phyloP scores from a whole-genome alignment of 2,329 filamentous ascomycete species.

The Rutstroemia sp. region DNA sequence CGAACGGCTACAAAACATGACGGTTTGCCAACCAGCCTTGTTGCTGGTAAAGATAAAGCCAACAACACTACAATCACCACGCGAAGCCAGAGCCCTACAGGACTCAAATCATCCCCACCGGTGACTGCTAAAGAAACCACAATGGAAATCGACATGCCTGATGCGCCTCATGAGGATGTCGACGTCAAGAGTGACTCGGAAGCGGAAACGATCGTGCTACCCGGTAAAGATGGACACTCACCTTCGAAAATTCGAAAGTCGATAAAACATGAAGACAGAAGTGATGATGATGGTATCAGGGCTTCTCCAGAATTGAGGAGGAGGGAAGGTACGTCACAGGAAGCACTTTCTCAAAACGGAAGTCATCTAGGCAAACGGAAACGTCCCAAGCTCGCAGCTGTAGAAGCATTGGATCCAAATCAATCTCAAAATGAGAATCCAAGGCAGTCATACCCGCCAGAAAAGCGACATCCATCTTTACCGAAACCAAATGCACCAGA shows the following conservation, averaged over 20 bases:
- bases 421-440: constrained; percentile 2
- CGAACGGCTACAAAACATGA: constrained; percentile 16
- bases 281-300: constrained; percentile 42
- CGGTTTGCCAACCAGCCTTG: constrained; percentile 16
- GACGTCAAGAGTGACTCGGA: constrained; percentile 56
- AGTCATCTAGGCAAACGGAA: constrained; percentile 41
- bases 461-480: constrained; percentile 25
- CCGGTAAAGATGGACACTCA: constrained; percentile 57
- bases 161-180: constrained; percentile 14
- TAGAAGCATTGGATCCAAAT: neutral
- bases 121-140: constrained; percentile 12
- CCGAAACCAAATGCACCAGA: constrained; percentile 42
- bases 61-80: constrained; percentile 13
- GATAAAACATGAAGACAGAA: constrained; percentile 57
- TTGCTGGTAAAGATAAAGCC: constrained; percentile 17
- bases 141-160: constrained; percentile 19
- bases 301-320: constrained; percentile 14
- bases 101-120: constrained; percentile 28
- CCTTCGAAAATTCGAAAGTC: constrained; percentile 54
- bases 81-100: constrained; percentile 22
- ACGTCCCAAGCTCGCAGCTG: constrained; percentile 30
- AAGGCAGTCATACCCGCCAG: constrained; percentile 42
- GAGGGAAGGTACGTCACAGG: neutral
- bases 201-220: constrained; percentile 63
- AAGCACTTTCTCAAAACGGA: constrained; percentile 21